phyloP scores from a whole-genome alignment of 1,284 basidiomycete genomes.

The Ceraceosorus bombacis region DNA sequence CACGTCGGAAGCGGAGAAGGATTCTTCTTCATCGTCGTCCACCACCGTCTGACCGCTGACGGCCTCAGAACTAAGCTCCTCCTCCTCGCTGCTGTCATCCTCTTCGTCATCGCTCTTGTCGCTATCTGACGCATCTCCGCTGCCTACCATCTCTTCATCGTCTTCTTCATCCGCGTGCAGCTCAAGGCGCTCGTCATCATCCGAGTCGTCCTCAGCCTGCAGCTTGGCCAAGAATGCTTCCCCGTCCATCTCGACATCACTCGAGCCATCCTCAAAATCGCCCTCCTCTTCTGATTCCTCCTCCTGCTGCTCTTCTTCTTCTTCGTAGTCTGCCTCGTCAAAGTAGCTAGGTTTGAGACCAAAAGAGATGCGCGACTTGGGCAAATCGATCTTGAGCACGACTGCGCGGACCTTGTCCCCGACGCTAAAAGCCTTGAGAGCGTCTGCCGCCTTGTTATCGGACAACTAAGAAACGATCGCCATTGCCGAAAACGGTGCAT shows the following conservation, averaged over 20 bases:
- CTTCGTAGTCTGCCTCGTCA: conserved; percentile 48
- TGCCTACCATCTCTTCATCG: conserved; percentile 20
- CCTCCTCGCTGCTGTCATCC: conserved; percentile 21
- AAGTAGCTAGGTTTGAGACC: conserved; percentile 87
- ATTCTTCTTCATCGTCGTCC: conserved; percentile 1
- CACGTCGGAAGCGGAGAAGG: conserved; percentile 16
- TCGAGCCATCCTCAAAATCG: conserved; percentile 6
- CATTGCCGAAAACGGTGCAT: too few relatives aligned
- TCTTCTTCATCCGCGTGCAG: conserved; percentile 42
- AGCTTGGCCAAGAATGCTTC: conserved; percentile 1
- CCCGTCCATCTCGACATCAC: conserved; percentile 14
- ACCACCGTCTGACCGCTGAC: conserved; percentile 19
- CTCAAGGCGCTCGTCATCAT: conserved; percentile 35
- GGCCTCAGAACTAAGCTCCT: too few relatives aligned
- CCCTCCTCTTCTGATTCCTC: conserved; percentile 14
- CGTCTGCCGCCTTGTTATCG: conserved; percentile 62
- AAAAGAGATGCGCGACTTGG: conserved; percentile 73
- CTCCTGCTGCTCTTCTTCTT: conserved; percentile 49
- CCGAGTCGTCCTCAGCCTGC: conserved; percentile 18
- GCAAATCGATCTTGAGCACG: conserved; percentile 64
- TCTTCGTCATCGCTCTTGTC: conserved; percentile 26
- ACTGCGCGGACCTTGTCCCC: conserved; percentile 78
- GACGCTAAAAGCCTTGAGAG: conserved; percentile 72
- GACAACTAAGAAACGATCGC: conserved; percentile 62
- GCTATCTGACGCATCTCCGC: conserved; percentile 9